Evolutionary conservation across 2,329 filamentous ascomycete species (phyloP), one percentile per base, ranked within the genome.

Genomic region (Rhynchosporium secalis): DNA sequence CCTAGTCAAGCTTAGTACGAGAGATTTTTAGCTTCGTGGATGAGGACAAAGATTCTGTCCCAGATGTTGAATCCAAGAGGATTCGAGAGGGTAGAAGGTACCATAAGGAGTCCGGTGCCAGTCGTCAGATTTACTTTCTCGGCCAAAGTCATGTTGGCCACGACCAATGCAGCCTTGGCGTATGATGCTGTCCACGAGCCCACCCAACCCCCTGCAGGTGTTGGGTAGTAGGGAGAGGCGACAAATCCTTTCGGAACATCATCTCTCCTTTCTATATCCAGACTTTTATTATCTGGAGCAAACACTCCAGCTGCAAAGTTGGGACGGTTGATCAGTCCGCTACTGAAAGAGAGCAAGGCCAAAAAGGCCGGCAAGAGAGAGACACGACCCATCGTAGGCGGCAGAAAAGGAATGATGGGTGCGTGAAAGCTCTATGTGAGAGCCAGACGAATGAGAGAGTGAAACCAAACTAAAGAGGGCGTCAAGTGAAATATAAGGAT

Each of bases 61-160:
- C 6, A 36, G 9, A 36, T 36, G 9, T 36, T 36, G 33, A 36
- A 36, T 6, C 9, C 33, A 36, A 10, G 9, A 36, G 33, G 33
- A 6, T 36, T 36, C 9, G 33, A 36, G 20, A 36, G 33, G 33
- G 33, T 36, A 10, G 33, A 36, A 36, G 20, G 9, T 36, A 36
- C 33, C 89, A 92, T 92, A 66, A 81, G 88, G 47, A 87, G 81
- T 1, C 89, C 89, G 1, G 83, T 87, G 3, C 90, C 90, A 1
- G 84, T 83, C 0, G 89, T 92, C 57, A 92, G 81, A 71, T 92
- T 93, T 3, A 88, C 87, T 77, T 93, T 94, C 73, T 93, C 90
- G 1, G 89, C 89, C 61, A 94, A 75, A 0, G 89, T 93, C 89
- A 94, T 91, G 54, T 85, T 83, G 58, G 85, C 83, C 15, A 94